Percentiles rank a stretch among this genome's conserved stretches.
Conservation (phyloP, 2,329 filamentous ascomycete genomes). For the Colletotrichum musae region DNA sequence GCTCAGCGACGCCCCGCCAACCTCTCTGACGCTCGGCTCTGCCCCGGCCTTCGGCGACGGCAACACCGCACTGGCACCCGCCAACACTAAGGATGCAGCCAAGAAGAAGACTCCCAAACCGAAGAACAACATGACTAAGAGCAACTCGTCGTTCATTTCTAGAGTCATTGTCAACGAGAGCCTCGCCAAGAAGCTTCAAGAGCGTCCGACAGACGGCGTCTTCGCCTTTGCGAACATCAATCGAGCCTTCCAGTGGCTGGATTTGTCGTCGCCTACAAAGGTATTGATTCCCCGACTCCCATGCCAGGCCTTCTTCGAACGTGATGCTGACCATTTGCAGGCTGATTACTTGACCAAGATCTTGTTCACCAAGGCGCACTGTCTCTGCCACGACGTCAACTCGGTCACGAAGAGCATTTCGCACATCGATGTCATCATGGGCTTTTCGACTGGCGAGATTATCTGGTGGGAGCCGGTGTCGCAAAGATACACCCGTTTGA, state of each 20-base stretch:
- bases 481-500: conserved; percentile 94
- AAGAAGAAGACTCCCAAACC: conserved; percentile 84
- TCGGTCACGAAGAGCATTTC: conserved; percentile 81
- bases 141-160: conserved; percentile 98
- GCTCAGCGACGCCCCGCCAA: conserved; percentile 63
- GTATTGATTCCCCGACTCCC: conserved; percentile 3
- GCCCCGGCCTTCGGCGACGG: conserved; percentile 87
- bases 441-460: conserved; percentile 95
- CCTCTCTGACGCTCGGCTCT: conserved; percentile 57
- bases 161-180: conserved; percentile 92
- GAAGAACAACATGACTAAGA: conserved; percentile 98
- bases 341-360: conserved; percentile 96
- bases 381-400: conserved; percentile 95
- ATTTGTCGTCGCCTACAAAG: conserved; percentile 70
- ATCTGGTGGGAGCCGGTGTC: conserved; percentile 99
- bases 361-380: conserved; percentile 95
- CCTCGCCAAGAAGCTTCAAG: conserved; percentile 82
- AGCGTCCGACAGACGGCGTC: conserved; percentile 82
- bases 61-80: conserved; percentile 79
- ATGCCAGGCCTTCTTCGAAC: conserved; percentile 39
- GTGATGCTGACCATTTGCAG: conserved; percentile 56
- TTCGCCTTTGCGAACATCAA: conserved; percentile 98
- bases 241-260: conserved; percentile 95
- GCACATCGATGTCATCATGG: conserved; percentile 94
- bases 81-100: conserved; percentile 77